Evolutionary conservation across 371 early-diverging fungal genomes (phyloP).

Genomic region (Coelomomyces lativittatus): DNA sequence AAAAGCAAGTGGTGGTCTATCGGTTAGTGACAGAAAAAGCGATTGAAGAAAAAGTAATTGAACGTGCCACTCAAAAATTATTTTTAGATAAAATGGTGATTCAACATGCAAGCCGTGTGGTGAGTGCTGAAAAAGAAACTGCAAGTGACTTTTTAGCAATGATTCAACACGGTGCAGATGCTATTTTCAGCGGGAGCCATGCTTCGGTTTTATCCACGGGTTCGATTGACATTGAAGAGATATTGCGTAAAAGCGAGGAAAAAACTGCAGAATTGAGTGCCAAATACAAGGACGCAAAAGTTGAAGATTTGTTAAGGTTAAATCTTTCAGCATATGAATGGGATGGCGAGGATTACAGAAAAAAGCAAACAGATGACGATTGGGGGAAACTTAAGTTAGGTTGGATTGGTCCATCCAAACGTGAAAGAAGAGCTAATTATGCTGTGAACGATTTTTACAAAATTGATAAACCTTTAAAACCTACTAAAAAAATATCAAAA

Average conservation of each 20-base stretch:
- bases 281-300: conserved; percentile 67
- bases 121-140: conserved; percentile 18
- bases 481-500: too few relatives aligned
- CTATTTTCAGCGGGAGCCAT: conserved; percentile 51
- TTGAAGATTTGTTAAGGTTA: conserved; percentile 77
- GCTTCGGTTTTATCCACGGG: conserved; percentile 5
- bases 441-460: conserved; percentile 73
- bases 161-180: conserved; percentile 92
- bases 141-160: conserved; percentile 51
- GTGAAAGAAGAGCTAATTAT: conserved; percentile 71
- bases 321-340: conserved; percentile 67
- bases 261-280: conserved; percentile 72
- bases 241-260: conserved; percentile 68
- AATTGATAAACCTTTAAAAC: too few relatives aligned
- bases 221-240: conserved; percentile 65
- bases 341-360: conserved; percentile 87
- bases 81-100: conserved; percentile 94
- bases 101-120: conserved; percentile 63
- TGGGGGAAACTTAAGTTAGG: conserved; percentile 9
- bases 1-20: conserved; percentile 92
- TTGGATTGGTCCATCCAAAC: conserved; percentile 76
- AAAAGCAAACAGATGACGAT: conserved; percentile 4
- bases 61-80: conserved; percentile 88
- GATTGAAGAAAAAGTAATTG: conserved; percentile 94
- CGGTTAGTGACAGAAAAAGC: conserved; percentile 92